Evolutionary conservation across 2,329 filamentous ascomycete species (phyloP).

Genomic region (Sclerotinia spermophila): DNA sequence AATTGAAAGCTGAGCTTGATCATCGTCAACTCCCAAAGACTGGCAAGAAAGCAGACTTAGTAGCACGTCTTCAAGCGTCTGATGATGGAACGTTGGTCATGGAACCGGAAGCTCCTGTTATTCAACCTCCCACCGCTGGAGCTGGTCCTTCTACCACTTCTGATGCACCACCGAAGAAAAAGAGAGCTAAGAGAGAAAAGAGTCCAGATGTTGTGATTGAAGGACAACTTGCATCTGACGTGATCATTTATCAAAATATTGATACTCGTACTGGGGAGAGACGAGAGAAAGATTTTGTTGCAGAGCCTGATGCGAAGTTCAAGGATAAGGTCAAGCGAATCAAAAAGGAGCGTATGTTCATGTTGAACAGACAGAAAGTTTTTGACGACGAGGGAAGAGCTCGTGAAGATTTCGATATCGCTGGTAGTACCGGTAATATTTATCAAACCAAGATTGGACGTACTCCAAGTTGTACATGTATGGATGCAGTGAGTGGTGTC

Average conservation of each 20-base stretch:
- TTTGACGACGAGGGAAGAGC: constrained; percentile 17
- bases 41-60: constrained; percentile 66
- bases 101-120: neutral
- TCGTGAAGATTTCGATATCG: constrained; percentile 24
- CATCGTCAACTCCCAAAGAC: constrained; percentile 60
- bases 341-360: constrained; percentile 27
- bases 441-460: constrained; percentile 23
- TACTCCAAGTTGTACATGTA: constrained; percentile 23
- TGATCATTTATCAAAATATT: constrained; percentile 10
- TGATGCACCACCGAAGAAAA: constrained; percentile 15
- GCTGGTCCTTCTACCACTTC: neutral
- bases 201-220: constrained; percentile 20
- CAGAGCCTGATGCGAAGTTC: constrained; percentile 22
- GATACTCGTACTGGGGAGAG: constrained; percentile 19
- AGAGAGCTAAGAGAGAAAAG: constrained; percentile 15
- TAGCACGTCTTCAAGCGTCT: constrained; percentile 56
- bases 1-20: constrained; percentile 72
- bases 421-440: constrained; percentile 27
- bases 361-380: constrained; percentile 23
- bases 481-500: constrained; percentile 25
- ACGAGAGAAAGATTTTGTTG: constrained; percentile 22
- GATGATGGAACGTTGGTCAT: constrained; percentile 23
- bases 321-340: constrained; percentile 25
- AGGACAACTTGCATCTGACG: constrained; percentile 20
- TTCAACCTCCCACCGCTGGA: neutral